Evolutionary conservation across 169 alveolate species (phyloP).

Genomic region (Plasmodium yoelii): DNA sequence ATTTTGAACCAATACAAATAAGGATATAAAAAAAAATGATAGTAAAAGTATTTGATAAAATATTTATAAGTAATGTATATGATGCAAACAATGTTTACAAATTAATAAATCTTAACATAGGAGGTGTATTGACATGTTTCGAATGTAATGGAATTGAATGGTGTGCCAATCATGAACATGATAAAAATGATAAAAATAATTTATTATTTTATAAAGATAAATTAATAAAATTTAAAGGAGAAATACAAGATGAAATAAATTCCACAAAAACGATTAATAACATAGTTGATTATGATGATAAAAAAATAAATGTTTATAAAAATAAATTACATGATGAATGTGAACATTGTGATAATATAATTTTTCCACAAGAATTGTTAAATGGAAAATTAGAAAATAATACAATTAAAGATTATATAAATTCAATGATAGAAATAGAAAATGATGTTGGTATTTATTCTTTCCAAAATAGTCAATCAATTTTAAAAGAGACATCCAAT

Average conservation of each 20-base stretch:
- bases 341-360: slow-evolving; percentile 40
- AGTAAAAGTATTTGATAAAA: slow-evolving; percentile 52
- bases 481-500: too few species aligned
- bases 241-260: background rate
- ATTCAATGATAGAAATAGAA: slow-evolving; percentile 12
- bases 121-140: slow-evolving; percentile 67
- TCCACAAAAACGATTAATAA: background rate
- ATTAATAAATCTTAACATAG: slow-evolving; percentile 47
- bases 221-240: slow-evolving; percentile 20
- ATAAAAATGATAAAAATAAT: slow-evolving; percentile 6
- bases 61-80: slow-evolving; percentile 57
- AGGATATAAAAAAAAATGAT: slow-evolving; percentile 15
- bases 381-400: slow-evolving; percentile 1
- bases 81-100: slow-evolving; percentile 47
- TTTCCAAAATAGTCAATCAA: background rate
- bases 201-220: slow-evolving; percentile 44
- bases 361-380: slow-evolving; percentile 30
- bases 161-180: slow-evolving; percentile 8
- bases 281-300: background rate
- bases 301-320: background rate
- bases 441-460: slow-evolving; percentile 10
- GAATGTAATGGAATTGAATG: slow-evolving; percentile 50
- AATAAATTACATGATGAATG: background rate
- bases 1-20: too few species aligned
- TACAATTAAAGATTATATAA: slow-evolving; percentile 38